A percentile compares a stretch with the other conserved stretches of the same genome.
Conservation (phyloP, 2,329 filamentous ascomycete genomes). For the Paraphoma sp. region DNA sequence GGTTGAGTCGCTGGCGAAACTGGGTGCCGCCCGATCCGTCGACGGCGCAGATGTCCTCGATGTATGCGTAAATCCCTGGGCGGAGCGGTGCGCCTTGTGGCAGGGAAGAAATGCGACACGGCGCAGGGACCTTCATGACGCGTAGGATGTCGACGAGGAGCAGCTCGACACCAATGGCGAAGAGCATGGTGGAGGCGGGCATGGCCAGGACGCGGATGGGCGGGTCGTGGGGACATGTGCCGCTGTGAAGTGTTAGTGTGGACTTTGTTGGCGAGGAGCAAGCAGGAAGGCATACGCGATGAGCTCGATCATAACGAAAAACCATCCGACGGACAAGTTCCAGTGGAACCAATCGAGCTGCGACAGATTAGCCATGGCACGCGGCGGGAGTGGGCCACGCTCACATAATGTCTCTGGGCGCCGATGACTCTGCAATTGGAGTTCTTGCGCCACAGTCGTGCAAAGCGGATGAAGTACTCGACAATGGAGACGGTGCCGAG, state of each 20-base stretch:
- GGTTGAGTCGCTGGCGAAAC: conserved; percentile 59
- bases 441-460: conserved; percentile 57
- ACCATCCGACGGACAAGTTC: conserved; percentile 62
- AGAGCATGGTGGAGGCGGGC: conserved; percentile 59
- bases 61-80: conserved; percentile 61
- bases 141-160: conserved; percentile 58
- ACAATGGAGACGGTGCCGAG: conserved; percentile 62
- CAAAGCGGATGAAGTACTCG: conserved; percentile 60
- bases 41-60: conserved; percentile 62
- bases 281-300: conserved; percentile 52
- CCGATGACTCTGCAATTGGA: conserved; percentile 61
- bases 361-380: not conserved
- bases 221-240: conserved; percentile 55
- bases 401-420: conserved; percentile 50
- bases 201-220: conserved; percentile 62
- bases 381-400: not conserved
- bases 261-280: not conserved
- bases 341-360: conserved; percentile 65
- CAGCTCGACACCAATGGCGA: conserved; percentile 59
- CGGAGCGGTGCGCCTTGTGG: conserved; percentile 59
- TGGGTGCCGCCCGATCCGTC: conserved; percentile 61
- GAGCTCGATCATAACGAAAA: conserved; percentile 63
- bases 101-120: conserved; percentile 60
- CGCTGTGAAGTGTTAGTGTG: conserved; percentile 37
- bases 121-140: conserved; percentile 53